Evolutionary conservation across 805 yeast species (phyloP).

Genomic region (Wickerhamomyces alni): DNA sequence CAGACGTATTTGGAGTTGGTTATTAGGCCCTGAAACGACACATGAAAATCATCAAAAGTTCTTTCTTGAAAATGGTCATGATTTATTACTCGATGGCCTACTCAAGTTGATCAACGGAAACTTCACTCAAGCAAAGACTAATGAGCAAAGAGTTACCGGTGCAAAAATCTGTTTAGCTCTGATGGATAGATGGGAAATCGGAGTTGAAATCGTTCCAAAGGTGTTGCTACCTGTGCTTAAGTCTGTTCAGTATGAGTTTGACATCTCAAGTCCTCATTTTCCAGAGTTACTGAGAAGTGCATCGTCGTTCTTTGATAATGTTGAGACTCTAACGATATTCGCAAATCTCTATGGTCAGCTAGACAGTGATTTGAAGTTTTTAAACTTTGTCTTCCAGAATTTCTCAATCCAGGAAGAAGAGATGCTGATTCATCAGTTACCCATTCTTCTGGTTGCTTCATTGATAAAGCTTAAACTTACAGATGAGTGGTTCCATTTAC

Average conservation of each 20-base stretch:
- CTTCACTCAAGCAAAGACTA: conserved; percentile 15
- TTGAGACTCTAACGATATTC: conserved; percentile 81
- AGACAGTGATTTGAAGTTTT: conserved; percentile 35
- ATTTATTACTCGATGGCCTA: conserved; percentile 47
- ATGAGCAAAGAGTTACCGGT: conserved; percentile 39
- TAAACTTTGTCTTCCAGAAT: conserved; percentile 52
- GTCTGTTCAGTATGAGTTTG: conserved; percentile 33
- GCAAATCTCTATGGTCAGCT: conserved; percentile 46
- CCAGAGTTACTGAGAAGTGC: conserved; percentile 53
- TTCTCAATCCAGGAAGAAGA: conserved; percentile 86
- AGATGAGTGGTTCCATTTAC: conserved; percentile 32
- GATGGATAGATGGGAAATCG: conserved; percentile 94
- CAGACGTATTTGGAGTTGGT: conserved; percentile 90
- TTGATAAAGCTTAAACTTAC: conserved; percentile 25
- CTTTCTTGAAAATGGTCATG: conserved; percentile 53
- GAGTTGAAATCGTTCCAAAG: conserved; percentile 63
- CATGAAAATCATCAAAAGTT: conserved; percentile 28
- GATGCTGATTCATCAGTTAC: conserved; percentile 70
- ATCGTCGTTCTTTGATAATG: conserved; percentile 72
- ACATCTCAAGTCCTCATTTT: conserved; percentile 20
- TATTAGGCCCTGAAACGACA: conserved; percentile 66
- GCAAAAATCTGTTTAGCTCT: conserved; percentile 64
- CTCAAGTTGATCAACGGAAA: conserved; percentile 36
- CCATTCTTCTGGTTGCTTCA: conserved; percentile 52
- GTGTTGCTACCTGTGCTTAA: conserved; percentile 61